Evolutionary conservation across 2,329 filamentous ascomycete genomes (phyloP).

Genomic region (Talaromyces marneffei): DNA sequence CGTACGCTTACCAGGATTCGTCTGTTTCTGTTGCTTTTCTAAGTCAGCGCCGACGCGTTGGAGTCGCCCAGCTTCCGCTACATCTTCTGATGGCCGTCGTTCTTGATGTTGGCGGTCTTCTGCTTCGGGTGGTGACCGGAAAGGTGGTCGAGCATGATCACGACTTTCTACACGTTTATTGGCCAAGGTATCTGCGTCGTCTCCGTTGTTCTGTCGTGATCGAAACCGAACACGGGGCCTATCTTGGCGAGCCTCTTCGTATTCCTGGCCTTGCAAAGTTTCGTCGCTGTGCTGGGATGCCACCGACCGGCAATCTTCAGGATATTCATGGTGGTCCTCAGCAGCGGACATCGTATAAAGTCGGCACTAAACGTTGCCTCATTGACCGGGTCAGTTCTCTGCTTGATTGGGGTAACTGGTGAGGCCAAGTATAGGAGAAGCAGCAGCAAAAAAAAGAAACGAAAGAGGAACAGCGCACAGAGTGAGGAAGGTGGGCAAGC

Average conservation of each 20-base stretch:
- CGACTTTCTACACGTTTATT: slow-evolving; percentile 6
- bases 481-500: neutral
- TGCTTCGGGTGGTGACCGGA: neutral
- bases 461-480: neutral
- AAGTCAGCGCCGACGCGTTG: neutral
- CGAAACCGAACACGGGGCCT: slow-evolving; percentile 11
- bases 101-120: neutral
- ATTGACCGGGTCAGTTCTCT: neutral
- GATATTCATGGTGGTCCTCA: slow-evolving; percentile 14
- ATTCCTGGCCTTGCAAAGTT: slow-evolving; percentile 11
- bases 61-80: slow-evolving; percentile 20
- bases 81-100: slow-evolving; percentile 23
- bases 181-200: slow-evolving; percentile 6
- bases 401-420: neutral
- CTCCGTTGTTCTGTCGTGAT: neutral
- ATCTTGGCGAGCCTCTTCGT: neutral
- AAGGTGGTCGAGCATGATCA: slow-evolving; percentile 13
- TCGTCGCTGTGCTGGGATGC: slow-evolving; percentile 14
- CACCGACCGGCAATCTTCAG: slow-evolving; percentile 5
- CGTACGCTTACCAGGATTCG: slow-evolving; percentile 3
- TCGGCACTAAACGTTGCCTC: neutral
- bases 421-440: neutral
- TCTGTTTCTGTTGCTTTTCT: neutral
- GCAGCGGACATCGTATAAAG: slow-evolving; percentile 6
- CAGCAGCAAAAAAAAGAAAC: no score